phyloP scores from a whole-genome alignment of 805 yeast genomes.

The Ogataea henricii region DNA sequence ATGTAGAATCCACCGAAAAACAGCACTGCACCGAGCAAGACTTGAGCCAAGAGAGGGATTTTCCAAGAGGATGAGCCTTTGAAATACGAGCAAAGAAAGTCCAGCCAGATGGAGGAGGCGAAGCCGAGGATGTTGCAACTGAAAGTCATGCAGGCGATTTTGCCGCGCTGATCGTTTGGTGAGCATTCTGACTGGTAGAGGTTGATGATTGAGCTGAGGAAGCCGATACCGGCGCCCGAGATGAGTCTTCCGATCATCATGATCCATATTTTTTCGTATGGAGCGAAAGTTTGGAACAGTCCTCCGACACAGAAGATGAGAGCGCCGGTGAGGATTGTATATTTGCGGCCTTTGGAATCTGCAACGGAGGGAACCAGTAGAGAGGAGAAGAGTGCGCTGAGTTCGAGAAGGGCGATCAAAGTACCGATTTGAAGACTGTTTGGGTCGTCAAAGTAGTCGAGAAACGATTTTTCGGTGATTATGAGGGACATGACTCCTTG shows the following conservation, averaged over 20 bases:
- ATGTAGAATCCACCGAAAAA: conserved; percentile 74
- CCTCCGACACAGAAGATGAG: conserved; percentile 77
- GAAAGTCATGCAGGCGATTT: conserved; percentile 83
- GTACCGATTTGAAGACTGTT: conserved; percentile 72
- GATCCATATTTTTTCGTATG: conserved; percentile 40
- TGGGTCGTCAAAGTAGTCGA: conserved; percentile 68
- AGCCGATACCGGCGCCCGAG: conserved; percentile 86
- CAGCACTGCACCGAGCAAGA: conserved; percentile 64
- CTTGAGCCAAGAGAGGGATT: conserved; percentile 74
- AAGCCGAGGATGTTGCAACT: conserved; percentile 86
- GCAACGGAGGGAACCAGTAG: conserved; percentile 73
- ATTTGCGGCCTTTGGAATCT: conserved; percentile 75
- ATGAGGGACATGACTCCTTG: conserved; percentile 82
- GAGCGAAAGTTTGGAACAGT: conserved; percentile 62
- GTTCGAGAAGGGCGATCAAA: conserved; percentile 80
- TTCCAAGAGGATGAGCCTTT: conserved; percentile 72
- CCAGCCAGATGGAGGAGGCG: conserved; percentile 83
- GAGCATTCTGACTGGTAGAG: conserved; percentile 87
- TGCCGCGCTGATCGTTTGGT: conserved; percentile 84
- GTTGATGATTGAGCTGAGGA: conserved; percentile 81
- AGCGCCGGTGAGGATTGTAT: conserved; percentile 77
- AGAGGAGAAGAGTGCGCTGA: conserved; percentile 79
- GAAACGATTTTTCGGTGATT: conserved; percentile 69
- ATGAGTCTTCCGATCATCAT: conserved; percentile 77
- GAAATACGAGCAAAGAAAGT: conserved; percentile 70